Evolutionary conservation across 345 rosid species (phyloP), one percentile per base, ranked within the genome.

Genomic region (Syzygium aromaticum): DNA sequence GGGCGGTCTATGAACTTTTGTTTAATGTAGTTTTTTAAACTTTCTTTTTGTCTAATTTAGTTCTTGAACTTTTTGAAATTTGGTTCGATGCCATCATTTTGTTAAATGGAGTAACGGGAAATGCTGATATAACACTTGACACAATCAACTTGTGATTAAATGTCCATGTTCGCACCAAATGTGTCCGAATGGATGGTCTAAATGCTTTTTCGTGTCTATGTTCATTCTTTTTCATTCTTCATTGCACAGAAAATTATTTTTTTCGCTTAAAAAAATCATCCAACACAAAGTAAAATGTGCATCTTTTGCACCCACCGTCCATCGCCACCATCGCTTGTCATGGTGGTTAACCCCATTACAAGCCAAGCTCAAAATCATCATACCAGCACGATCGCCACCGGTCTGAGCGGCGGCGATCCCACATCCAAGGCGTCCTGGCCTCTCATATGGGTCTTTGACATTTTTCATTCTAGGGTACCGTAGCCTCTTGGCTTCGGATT

Each of bases 221-320:
- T 3, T 25, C 3, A 4, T 53, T 23, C n/a, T 12, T 59, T 11
- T 59, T 0, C 0, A 10, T 12, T 11, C 27, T 3, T 59, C 30
- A 0, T 27, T 27, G 12, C 5, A 5, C 63, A 57, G 25, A 56
- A 14, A 28, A 3, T 61, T 63, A 0, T 63, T 0, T 63, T 28
- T 63, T 28, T 63, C 33, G 28, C 14, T n/a, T 15, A 33, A 64
- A 28, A 30, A 30, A 30, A 16, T 64, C 22, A 64, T 30, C 43
- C 21, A 30, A 10, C 77, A 7, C 11, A 22, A 7, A 64, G 15
- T 7, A 0, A 30, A 64, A 30, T 15, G 23, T 8, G 43, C 46
- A 15, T 64, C 77, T 33, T 16, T 30, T 17, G 23, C 30, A 23
- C 77, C 40, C 54, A 17, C 5, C 15, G 21, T 28, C 77, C 40